phyloP scores from a whole-genome alignment of 371 early-diverging fungal genomes.

The Apophysomyces variabilis region DNA sequence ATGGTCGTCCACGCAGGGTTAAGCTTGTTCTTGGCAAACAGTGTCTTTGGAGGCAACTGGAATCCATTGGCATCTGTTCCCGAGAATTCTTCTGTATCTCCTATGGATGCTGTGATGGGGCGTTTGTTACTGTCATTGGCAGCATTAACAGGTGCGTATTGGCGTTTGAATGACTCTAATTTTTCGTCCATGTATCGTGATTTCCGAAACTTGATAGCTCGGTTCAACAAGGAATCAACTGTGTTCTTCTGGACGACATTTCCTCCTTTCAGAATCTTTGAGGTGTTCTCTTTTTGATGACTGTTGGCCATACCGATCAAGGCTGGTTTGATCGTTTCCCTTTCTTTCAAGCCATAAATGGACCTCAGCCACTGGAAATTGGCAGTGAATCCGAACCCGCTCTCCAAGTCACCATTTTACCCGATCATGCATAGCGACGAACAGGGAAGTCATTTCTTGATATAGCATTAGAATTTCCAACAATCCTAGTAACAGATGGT shows the following conservation, averaged over 20 bases:
- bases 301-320: neutral
- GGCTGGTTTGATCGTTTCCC: neutral
- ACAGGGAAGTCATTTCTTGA: too few species aligned
- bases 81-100: neutral
- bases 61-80: constrained; percentile 62
- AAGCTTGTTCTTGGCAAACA: constrained; percentile 62
- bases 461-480: too few species aligned
- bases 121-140: constrained; percentile 10
- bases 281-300: constrained; percentile 1
- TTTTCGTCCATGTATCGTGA: constrained; percentile 55
- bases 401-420: too few species aligned
- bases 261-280: constrained; percentile 17
- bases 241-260: constrained; percentile 31
- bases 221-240: constrained; percentile 33
- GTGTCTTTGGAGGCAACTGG: constrained; percentile 61
- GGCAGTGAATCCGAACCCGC: neutral
- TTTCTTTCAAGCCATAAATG: neutral
- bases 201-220: constrained; percentile 50
- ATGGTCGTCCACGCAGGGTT: constrained; percentile 64
- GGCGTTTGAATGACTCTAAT: constrained; percentile 45
- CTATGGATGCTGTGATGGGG: neutral
- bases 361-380: neutral
- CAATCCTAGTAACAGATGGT: too few species aligned
- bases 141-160: constrained; percentile 49
- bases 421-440: too few species aligned